phyloP scores from a whole-genome alignment of 148 eudicot species.

The Limonium bicolor region DNA sequence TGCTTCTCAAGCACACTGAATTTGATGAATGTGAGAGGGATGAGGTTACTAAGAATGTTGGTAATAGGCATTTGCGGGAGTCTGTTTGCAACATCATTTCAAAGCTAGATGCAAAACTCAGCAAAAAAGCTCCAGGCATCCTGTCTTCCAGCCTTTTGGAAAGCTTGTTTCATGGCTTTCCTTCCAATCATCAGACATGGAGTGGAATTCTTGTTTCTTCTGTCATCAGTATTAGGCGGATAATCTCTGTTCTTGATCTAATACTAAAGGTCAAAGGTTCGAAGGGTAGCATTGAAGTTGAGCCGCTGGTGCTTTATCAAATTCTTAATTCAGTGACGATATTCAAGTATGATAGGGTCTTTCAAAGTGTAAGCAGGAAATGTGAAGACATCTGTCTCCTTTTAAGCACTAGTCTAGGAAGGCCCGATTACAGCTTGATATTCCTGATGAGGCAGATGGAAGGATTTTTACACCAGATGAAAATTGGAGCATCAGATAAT shows the following conservation, averaged over 20 bases:
- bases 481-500: conserved; percentile 17
- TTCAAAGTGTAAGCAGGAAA: conserved; percentile 39
- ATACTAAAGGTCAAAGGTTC: conserved; percentile 31
- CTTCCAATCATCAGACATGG: conserved; percentile 36
- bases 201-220: conserved; percentile 62
- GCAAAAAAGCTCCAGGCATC: conserved; percentile 42
- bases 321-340: conserved; percentile 60
- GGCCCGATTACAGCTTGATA: conserved; percentile 50
- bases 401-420: conserved; percentile 36
- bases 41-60: conserved; percentile 35
- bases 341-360: conserved; percentile 59
- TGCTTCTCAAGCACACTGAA: conserved; percentile 59
- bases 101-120: conserved; percentile 30
- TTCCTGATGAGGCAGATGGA: conserved; percentile 66
- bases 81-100: conserved; percentile 38
- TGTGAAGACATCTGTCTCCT: conserved; percentile 45
- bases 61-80: conserved; percentile 22
- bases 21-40: conserved; percentile 47
- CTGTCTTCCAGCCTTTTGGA: conserved; percentile 46
- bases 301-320: conserved; percentile 33
- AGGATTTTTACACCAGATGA: conserved; percentile 30
- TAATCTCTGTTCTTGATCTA: conserved; percentile 37
- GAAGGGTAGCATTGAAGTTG: conserved; percentile 19
- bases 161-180: conserved; percentile 79
- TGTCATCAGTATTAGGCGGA: conserved; percentile 48